Evolutionary conservation across 2,329 filamentous ascomycete genomes (phyloP), one percentile per base, ranked within the genome.

Genomic region (Fusarium sp.): DNA sequence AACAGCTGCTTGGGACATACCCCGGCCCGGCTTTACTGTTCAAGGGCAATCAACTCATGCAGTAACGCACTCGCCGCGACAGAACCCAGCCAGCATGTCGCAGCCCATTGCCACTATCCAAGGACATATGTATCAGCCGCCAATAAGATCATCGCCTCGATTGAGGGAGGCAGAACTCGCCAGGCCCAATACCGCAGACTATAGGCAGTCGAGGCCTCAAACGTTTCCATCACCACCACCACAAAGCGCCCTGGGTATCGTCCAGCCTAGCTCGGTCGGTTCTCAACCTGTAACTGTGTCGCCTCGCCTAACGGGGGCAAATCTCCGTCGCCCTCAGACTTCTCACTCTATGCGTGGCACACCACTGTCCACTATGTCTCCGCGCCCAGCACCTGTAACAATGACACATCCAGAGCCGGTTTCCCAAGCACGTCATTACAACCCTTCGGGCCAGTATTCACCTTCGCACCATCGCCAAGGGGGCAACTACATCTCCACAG

Each of bases 41-140:
- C 18, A 49, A 11, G 33, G 28, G 15, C 31, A 45, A 45, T n/a
- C 16, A 5, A n/a, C n/a, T 11, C 42, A 23, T 8, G 6, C 50
- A 12, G 10, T n/a, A 41, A 59, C 59, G 26, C 3, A 31, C 13
- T 62, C 59, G 4, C 45, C 59, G 16, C 40, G 8, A 7, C 46
- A 61, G 10, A 30, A 10, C 7, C 11, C 50, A 18, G 13, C 18
- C 9, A 3, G 1, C 11, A 18, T 31, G 4, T 9, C n/a, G 4
- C 42, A 45, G 42, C 11, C 26, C 11, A 12, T 15, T 11, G 11
- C 28, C 30, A 4, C 42, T 4, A 3, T 16, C 12, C 28, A 31
- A 18, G 28, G n/a, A 15, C 9, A 9, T 45, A n/a, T 31, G 13
- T n/a, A 31, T 20, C 42, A 45, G 28, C 28, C 42, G 13, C 28